Evolutionary conservation across 352 stramenopile genomes (phyloP), one percentile per base, ranked within the genome.

Genomic region (Globisporangium irregulare): DNA sequence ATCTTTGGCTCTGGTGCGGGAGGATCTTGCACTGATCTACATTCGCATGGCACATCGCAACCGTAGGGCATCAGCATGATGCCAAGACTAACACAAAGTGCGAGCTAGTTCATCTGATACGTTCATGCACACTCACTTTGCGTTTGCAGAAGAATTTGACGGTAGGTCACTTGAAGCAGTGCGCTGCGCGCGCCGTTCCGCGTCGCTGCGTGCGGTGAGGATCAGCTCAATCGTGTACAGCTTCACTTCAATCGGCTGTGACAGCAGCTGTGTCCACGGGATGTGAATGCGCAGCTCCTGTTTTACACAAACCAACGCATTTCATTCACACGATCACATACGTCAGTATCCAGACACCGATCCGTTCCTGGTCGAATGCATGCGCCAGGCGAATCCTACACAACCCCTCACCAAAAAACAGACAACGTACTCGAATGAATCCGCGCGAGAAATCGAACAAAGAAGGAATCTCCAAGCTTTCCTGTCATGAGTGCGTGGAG

Each of bases 211-310:
- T 48, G 84, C 84, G 5, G 85, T 93, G 4, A 96, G 68, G 64
- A 96, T 96, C 34, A 96, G 75, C 60, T 96, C 88, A n/a, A 94
- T 84, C 32, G 88, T 96, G 73, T 94, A 96, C 55, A 96, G 75
- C 62, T 96, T 96, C 58, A 96, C 81, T 63, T 94, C 88, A 51
- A 94, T 96, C 15, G 88, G 81, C 67, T 96, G 88, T 3, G 86
- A 94, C 22, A 96, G 72, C 66, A 96, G 53, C 46, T 94, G 86
- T n/a, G 86, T 94, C 88, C 88, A 96, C 41, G 88, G 88, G 69
- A 96, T 96, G 69, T 94, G 88, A 66, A 96, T 94, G 36, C 87
- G 86, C 59, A 96, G 79, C 60, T 96, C 88, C 83, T 91, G 55
- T 34, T 48, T 48, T 20, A 50, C 20, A 29, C 29, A 32, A 12